A percentile compares a stretch with the other conserved stretches of the same genome.
phyloP scores from a whole-genome alignment of 129 eudicot species.

The Smallanthus sonchifolius region DNA sequence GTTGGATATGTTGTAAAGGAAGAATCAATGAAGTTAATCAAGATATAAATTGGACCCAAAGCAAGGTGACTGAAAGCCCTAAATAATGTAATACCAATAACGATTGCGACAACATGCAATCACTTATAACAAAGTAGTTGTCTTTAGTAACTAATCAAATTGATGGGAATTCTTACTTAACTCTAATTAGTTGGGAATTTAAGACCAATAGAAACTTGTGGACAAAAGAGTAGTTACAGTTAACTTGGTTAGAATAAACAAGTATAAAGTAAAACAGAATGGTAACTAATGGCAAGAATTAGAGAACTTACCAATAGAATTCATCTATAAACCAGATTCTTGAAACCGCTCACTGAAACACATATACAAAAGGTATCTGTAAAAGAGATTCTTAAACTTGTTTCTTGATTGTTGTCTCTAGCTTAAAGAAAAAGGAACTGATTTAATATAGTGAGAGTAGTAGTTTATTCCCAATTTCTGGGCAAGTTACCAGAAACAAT shows the following conservation, averaged over 20 bases:
- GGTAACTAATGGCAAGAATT: background rate
- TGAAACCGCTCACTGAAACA: background rate
- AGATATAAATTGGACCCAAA: too few relatives aligned
- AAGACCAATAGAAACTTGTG: too few relatives aligned
- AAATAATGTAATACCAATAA: too few relatives aligned
- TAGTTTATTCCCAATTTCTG: background rate
- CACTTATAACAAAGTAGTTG: too few relatives aligned
- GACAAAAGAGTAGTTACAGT: too few relatives aligned
- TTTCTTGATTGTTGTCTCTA: background rate
- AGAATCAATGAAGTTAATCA: too few relatives aligned
- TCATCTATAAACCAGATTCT: constrained; percentile 2
- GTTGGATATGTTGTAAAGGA: too few relatives aligned
- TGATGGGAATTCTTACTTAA: too few relatives aligned
- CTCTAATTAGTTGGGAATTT: too few relatives aligned
- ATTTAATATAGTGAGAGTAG: background rate
- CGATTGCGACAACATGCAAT: too few relatives aligned
- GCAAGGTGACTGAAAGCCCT: too few relatives aligned
- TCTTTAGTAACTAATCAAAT: too few relatives aligned
- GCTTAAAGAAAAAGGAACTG: background rate
- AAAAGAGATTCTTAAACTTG: background rate
- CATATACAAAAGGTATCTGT: background rate
- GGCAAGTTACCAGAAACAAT: background rate
- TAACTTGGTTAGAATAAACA: background rate
- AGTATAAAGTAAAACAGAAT: background rate
- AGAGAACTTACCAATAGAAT: constrained; percentile 16